Evolutionary conservation across 2,329 filamentous ascomycete genomes (phyloP).

Genomic region (Colletotrichum gloeosporioides): DNA sequence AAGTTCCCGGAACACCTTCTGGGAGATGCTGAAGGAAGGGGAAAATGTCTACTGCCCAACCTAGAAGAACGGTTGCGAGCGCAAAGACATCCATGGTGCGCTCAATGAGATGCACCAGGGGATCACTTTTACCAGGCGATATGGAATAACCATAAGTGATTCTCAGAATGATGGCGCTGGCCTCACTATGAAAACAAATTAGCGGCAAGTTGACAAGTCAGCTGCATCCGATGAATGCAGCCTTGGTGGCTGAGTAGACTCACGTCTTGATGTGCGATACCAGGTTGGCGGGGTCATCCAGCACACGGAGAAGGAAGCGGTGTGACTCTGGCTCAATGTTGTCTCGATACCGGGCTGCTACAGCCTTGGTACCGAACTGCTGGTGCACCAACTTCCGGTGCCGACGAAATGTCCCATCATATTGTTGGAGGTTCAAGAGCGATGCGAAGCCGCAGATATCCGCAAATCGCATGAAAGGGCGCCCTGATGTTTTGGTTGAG

Average conservation of each 20-base stretch:
- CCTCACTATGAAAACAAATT: background rate
- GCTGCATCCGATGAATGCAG: background rate
- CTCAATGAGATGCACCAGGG: background rate
- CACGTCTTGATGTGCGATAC: background rate
- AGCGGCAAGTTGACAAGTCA: background rate
- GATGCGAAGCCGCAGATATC: background rate
- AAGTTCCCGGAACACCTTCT: constrained; percentile 1
- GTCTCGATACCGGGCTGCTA: background rate
- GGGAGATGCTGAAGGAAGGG: background rate
- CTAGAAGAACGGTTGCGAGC: background rate
- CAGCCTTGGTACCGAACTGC: background rate
- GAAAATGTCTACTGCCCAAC: background rate
- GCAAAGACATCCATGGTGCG: background rate
- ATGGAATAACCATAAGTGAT: background rate
- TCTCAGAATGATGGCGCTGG: background rate
- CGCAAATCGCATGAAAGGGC: background rate
- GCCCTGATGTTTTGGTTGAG: background rate
- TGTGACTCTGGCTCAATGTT: background rate
- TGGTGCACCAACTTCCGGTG: background rate
- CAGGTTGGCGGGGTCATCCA: background rate
- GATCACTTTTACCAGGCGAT: background rate
- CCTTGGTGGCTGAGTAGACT: background rate
- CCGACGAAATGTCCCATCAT: background rate
- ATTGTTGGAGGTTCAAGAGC: background rate
- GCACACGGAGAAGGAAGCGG: background rate